Evolutionary conservation across 2,329 filamentous ascomycete genomes (phyloP), one percentile per base, ranked within the genome.

Genomic region (Westerdykella ornata): DNA sequence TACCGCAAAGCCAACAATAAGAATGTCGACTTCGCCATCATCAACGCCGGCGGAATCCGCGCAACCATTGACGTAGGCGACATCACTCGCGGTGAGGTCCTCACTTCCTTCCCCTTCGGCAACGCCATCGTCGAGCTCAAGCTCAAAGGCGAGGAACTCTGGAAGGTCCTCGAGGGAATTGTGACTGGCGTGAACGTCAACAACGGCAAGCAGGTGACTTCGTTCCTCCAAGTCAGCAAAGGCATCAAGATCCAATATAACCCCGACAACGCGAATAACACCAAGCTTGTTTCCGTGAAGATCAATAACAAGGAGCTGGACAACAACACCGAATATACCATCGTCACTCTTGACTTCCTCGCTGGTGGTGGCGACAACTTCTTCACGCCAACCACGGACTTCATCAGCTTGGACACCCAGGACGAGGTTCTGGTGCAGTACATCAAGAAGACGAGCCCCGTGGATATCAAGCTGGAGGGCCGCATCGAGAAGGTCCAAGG

Each of bases 91-190:
- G 80, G 80, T 39, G 73, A 81, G 45, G 75, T 83, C 4, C 67
- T 82, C 2, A 82, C 77, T 0, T 72, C 77, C 0, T 84, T 84
- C 62, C 80, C 80, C 30, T 84, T 84, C 48, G 76, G 77, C 41
- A 84, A 84, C 60, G 69, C 78, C 34, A 69, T 84, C 15, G 78
- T 81, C 7, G 76, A 82, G 52, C 61, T 82, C 13, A 64, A 57
- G 0, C 69, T 76, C 46, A 66, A 66, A 0, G 80, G 80, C 14
- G 64, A 72, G 7, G 69, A 75, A 33, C 56, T 84, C 4, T 77
- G 75, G 71, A 66, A 71, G 32, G 68, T 77, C 4, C 67, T 84
- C 22, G 78, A 83, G 54, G 80, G 80, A 4, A 71, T 76, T 43
- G 70, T 82, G 3, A 71, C 73, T 4, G 65, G 64, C 17, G 61